phyloP scores from a whole-genome alignment of 2,329 filamentous ascomycete species.

The Fusarium anthophilum region DNA sequence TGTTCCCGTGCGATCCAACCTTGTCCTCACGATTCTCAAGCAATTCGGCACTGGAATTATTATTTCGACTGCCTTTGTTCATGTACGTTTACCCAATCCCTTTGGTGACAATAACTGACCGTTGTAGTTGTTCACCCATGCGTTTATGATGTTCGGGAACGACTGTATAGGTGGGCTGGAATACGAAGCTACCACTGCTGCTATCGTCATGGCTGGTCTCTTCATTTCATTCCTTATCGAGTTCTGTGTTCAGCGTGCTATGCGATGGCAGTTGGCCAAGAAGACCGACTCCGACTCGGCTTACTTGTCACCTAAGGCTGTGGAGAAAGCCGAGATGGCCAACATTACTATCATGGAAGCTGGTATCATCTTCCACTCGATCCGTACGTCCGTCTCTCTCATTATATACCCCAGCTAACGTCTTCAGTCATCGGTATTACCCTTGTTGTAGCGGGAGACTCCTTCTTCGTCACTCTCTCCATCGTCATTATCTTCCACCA shows the following conservation, averaged over 20 bases:
- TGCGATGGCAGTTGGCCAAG: constrained; percentile 50
- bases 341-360: constrained; percentile 71
- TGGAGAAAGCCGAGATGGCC: constrained; percentile 41
- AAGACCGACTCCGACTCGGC: constrained; percentile 23
- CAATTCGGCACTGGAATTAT: constrained; percentile 80
- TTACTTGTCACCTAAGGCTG: constrained; percentile 34
- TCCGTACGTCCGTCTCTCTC: constrained; percentile 56
- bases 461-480: constrained; percentile 64
- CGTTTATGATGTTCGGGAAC: constrained; percentile 75
- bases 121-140: constrained; percentile 74
- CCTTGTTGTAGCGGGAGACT: constrained; percentile 66
- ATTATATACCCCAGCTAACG: neutral
- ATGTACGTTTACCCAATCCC: constrained; percentile 55
- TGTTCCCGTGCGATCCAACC: constrained; percentile 57
- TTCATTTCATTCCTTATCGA: constrained; percentile 79
- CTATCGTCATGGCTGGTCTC: constrained; percentile 78
- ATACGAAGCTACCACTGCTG: constrained; percentile 75
- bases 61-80: constrained; percentile 75
- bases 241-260: constrained; percentile 68
- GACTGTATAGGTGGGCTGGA: constrained; percentile 70
- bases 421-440: constrained; percentile 68
- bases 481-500: constrained; percentile 81
- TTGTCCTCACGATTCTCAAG: constrained; percentile 71
- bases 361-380: constrained; percentile 79
- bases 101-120: neutral